Evolutionary conservation across 331 rosid genomes (phyloP), one percentile per base, ranked within the genome.

Genomic region (Dryas integrifolia): DNA sequence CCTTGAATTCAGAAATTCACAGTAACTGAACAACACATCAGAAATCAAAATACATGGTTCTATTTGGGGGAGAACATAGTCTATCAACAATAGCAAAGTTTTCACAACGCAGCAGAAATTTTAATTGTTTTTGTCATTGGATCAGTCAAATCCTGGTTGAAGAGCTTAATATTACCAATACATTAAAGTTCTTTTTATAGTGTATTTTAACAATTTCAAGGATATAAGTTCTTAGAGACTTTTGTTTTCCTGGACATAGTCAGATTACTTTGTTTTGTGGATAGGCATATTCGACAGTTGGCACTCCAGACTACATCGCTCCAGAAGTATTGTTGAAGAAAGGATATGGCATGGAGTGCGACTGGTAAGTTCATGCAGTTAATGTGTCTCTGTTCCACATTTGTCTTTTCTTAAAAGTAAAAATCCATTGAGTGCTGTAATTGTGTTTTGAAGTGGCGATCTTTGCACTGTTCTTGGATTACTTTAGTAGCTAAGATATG

Each of bases 281-380:
- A 57, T 83, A 93, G 97, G 98, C 98, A 57, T 93, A 58, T 82
- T 93, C 98, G 48, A 93, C 96, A 13, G 98, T 90, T 18, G 98
- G 97, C 76, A 93, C 98, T 24, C 98, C 98, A 9, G 98, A 93
- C 76, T 90, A 93, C 73, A 93, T 93, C 61, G 97, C 98, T 80
- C 98, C 97, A 0, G 98, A 93, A 82, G 97, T 93, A 70, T 78
- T 93, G 81, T 77, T 93, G 77, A 90, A 90, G 81, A 90, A 85
- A 78, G 98, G 98, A 76, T 90, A 93, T 40, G 87, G 97, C 70
- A 82, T 89, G 74, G 98, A 91, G 65, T 90, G 97, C 8, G 98
- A 93, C 82, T 93, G 97, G 98, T 93, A 53, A 58, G 90, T 87
- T 69, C 46, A 60, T 47, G 35, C 6, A 21, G 15, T 18, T 5